phyloP scores from a whole-genome alignment of 1,139 yeast genomes.

The Pichia sp. region DNA sequence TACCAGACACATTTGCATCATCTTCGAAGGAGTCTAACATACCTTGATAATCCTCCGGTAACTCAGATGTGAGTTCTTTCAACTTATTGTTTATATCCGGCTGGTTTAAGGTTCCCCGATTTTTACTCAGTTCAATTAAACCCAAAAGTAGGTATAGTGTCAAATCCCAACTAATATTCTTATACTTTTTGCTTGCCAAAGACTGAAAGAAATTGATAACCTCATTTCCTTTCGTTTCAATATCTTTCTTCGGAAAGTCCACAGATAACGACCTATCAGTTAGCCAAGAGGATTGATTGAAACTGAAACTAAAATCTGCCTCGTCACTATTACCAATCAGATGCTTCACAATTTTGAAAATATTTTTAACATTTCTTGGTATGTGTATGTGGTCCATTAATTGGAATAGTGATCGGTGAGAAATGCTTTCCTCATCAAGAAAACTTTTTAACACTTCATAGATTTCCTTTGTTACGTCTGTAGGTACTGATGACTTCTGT shows the following conservation, averaged over 20 bases:
- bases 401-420: slow-evolving; percentile 5
- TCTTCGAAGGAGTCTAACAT: slow-evolving; percentile 16
- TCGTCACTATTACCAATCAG: slow-evolving; percentile 42
- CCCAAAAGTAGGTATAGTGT: slow-evolving; percentile 13
- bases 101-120: neutral
- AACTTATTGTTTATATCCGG: neutral
- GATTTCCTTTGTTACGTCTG: slow-evolving; percentile 8
- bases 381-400: slow-evolving; percentile 7
- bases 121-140: slow-evolving; percentile 11
- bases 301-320: slow-evolving; percentile 3
- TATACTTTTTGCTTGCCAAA: neutral
- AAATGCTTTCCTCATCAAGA: neutral
- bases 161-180: slow-evolving; percentile 1
- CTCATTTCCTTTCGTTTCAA: neutral
- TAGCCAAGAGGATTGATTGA: slow-evolving; percentile 7
- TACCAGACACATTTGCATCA: slow-evolving; percentile 15
- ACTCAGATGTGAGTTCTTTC: neutral
- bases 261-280: slow-evolving; percentile 1
- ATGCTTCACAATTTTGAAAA: slow-evolving; percentile 22
- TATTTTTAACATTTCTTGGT: slow-evolving; percentile 13
- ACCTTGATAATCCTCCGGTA: slow-evolving; percentile 11
- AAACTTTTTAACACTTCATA: slow-evolving; percentile 7
- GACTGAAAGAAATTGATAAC: slow-evolving; percentile 6
- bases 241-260: neutral
- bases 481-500: neutral